Evolutionary conservation across 345 rosid genomes (phyloP).

Genomic region (Passiflora organensis): DNA sequence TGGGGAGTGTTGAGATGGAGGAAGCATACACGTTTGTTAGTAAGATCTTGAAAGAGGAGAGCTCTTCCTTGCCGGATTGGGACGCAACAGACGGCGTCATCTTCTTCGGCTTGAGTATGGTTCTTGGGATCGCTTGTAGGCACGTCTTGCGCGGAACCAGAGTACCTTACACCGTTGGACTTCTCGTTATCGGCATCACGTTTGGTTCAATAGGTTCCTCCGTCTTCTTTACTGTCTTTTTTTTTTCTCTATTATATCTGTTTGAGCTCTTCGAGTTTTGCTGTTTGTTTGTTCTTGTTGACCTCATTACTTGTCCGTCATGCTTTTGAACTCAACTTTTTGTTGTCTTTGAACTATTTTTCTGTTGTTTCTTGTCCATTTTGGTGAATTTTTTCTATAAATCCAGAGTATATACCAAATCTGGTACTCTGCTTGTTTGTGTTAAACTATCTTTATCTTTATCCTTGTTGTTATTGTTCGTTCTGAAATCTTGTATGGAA

Average conservation of each 20-base stretch:
- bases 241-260: too few relatives aligned
- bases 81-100: slow-evolving; percentile 71
- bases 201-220: slow-evolving; percentile 79
- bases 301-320: background rate
- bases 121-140: slow-evolving; percentile 71
- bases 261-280: background rate
- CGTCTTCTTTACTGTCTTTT: too few relatives aligned
- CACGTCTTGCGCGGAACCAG: slow-evolving; percentile 81
- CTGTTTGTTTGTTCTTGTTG: background rate
- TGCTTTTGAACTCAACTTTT: background rate
- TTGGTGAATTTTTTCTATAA: background rate
- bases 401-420: too few relatives aligned
- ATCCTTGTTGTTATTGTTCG: background rate
- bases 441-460: too few relatives aligned
- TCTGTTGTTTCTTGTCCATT: background rate
- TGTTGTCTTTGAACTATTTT: background rate
- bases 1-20: too few relatives aligned
- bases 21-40: background rate
- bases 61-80: slow-evolving; percentile 6
- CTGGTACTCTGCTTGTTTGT: too few relatives aligned
- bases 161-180: slow-evolving; percentile 90
- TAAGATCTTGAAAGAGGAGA: background rate
- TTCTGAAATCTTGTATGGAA: too few relatives aligned
- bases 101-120: slow-evolving; percentile 67
- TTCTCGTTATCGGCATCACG: slow-evolving; percentile 77